Evolutionary conservation across 1,284 basidiomycete genomes (phyloP).

Genomic region (Pyrrhoderma noxium): DNA sequence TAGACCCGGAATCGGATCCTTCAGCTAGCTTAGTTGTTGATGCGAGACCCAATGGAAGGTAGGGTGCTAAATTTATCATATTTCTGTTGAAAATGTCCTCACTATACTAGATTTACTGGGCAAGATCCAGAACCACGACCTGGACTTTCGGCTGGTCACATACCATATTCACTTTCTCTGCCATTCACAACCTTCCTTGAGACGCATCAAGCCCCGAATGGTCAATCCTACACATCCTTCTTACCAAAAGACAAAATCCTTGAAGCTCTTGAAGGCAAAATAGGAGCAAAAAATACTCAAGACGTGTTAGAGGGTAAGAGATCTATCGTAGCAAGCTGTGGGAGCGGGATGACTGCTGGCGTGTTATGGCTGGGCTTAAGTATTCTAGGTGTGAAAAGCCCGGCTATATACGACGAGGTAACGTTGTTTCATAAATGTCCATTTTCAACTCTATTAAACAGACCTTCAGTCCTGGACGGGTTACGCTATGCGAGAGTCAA

Average conservation of each 20-base stretch:
- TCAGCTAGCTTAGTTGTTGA: conserved; percentile 68
- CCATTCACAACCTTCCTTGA: conserved; percentile 79
- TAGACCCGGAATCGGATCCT: conserved; percentile 38
- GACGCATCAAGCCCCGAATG: conserved; percentile 34
- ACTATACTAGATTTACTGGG: conserved; percentile 60
- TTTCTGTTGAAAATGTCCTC: too few species aligned
- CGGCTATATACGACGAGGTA: conserved; percentile 82
- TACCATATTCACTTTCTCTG: conserved; percentile 80
- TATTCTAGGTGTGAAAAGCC: conserved; percentile 50
- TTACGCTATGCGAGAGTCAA: conserved; percentile 62
- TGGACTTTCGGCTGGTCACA: conserved; percentile 86
- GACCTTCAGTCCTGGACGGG: conserved; percentile 71
- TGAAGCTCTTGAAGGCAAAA: conserved; percentile 48
- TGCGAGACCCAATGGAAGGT: conserved; percentile 77
- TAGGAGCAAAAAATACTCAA: conserved; percentile 51
- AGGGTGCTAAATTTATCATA: conserved; percentile 21
- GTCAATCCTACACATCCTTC: conserved; percentile 57
- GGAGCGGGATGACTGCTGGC: conserved; percentile 96
- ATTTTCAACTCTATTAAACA: neutral
- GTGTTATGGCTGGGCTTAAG: conserved; percentile 86
- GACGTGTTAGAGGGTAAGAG: conserved; percentile 52
- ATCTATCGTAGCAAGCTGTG: conserved; percentile 68
- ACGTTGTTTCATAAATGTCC: conserved; percentile 23
- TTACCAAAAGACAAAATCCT: conserved; percentile 50
- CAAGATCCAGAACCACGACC: conserved; percentile 85